Evolutionary conservation across 1,139 yeast genomes (phyloP), one percentile per base, ranked within the genome.

Genomic region (Yamadazyma taylorii): DNA sequence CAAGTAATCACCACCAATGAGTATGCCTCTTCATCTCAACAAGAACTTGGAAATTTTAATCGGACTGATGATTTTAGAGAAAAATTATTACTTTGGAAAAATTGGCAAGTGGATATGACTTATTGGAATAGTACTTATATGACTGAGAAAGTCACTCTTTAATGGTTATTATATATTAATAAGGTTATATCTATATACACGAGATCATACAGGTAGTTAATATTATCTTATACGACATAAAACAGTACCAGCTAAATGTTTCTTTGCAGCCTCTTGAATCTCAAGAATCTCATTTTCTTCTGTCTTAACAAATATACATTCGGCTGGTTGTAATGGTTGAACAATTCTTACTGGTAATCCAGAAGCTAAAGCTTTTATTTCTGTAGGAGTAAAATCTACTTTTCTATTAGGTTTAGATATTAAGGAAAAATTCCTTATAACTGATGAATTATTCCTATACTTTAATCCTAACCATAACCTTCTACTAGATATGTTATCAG

Each of bases 401-500:
- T 82, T 75, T 58, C 92, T 74, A 51, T 85, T 87, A 32, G 98
- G 98, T 55, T 83, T 89, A 37, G 94, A 85, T 32, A 94, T 79
- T 52, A 92, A 70, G 27, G 78, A 73, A 54, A 90, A 78, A 40
- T 79, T 75, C 45, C 81, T 73, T 47, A 92, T 71, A 10, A 92
- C 96, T 0, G 96, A 83, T 46, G 72, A 70, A 55, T 84, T 81
- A 49, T 87, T 80, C 56, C 95, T 79, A 61, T 94, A 92, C 58
- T 92, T 92, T 56, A 92, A 69, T 1, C 90, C 95, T 15, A 92
- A 63, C 99, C 98, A 92, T 42, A 92, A 73, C 51, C 96, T 76
- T 55, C 98, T 79, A 1, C 94, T 78, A 13, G 95, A 66, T 32
- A 92, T 79, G 56, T 92, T 90, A 57, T 87, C 96, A 30, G 84